Evolutionary conservation across 305 asterid genomes (phyloP).

Genomic region (Fraxinus velutina): DNA sequence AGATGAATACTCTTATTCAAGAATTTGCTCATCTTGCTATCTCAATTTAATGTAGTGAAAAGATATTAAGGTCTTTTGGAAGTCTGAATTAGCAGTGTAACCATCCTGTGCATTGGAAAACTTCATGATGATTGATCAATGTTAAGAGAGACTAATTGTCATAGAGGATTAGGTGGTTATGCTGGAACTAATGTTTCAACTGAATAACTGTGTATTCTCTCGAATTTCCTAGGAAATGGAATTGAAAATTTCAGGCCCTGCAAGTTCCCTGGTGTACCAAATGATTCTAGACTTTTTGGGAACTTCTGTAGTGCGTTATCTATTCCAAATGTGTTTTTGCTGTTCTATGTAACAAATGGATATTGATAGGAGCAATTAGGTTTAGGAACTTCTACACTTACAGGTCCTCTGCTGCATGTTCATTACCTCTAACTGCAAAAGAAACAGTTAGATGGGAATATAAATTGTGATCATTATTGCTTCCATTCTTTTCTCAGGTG

Average conservation of each 20-base stretch:
- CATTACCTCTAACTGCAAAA: background rate
- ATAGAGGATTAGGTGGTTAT: background rate
- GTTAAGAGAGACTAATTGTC: background rate
- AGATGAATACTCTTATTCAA: background rate
- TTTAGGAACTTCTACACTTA: background rate
- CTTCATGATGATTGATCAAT: background rate
- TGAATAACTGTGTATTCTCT: background rate
- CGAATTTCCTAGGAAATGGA: background rate
- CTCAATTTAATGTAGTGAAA: background rate
- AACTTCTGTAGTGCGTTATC: background rate
- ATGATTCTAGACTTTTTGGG: background rate
- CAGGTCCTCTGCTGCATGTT: background rate
- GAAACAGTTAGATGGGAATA: background rate
- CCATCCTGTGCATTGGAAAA: background rate
- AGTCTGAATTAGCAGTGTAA: background rate
- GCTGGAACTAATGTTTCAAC: background rate
- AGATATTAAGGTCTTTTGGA: background rate
- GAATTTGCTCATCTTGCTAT: background rate
- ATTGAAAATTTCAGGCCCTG: background rate
- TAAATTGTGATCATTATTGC: background rate
- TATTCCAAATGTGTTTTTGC: constrained; percentile 3
- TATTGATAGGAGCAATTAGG: background rate
- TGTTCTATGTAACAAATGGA: background rate
- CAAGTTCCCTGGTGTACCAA: background rate
- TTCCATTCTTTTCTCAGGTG: constrained; percentile 30